phyloP scores from a whole-genome alignment of 2,329 filamentous ascomycete genomes.

The Rhinocladiella mackenziei region DNA sequence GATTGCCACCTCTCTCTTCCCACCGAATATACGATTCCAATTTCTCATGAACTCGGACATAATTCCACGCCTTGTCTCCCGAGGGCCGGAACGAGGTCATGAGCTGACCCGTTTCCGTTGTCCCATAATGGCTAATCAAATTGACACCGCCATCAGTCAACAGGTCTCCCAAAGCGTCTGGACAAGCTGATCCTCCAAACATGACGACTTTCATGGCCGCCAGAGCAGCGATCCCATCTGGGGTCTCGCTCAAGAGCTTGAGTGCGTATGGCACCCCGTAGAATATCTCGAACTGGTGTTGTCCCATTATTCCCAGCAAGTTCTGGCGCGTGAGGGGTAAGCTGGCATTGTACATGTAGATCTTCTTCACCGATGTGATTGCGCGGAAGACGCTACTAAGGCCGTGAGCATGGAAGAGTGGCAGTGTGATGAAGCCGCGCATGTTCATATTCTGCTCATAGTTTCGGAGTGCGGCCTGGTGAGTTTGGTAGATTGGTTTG shows the following conservation, averaged over 20 bases:
- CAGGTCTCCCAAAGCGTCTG: constrained; percentile 55
- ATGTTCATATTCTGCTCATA: constrained; percentile 20
- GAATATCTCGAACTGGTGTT: constrained; percentile 50
- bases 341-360: constrained; percentile 53
- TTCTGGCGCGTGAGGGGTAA: constrained; percentile 53
- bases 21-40: constrained; percentile 44
- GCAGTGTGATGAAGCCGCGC: constrained; percentile 45
- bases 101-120: constrained; percentile 59
- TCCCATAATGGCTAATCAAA: constrained; percentile 52
- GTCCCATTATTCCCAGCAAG: constrained; percentile 45
- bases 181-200: constrained; percentile 56
- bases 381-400: constrained; percentile 54
- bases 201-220: constrained; percentile 50
- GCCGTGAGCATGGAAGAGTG: constrained; percentile 58
- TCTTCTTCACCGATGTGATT: constrained; percentile 49
- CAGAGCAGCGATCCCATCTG: constrained; percentile 51
- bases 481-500: constrained; percentile 45
- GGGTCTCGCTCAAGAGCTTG: constrained; percentile 58
- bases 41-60: constrained; percentile 45
- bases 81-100: constrained; percentile 56
- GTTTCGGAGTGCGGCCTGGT: constrained; percentile 29
- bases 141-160: constrained; percentile 53
- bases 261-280: constrained; percentile 52
- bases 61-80: constrained; percentile 59
- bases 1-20: constrained; percentile 35